A percentile compares a stretch with the other conserved stretches of the same genome.
These are phyloP conservation scores for Monilinia vaccinii-corymbosi DNA, from an alignment of 2,329 filamentous ascomycete genomes.

Conservation along the genomic window DNA sequence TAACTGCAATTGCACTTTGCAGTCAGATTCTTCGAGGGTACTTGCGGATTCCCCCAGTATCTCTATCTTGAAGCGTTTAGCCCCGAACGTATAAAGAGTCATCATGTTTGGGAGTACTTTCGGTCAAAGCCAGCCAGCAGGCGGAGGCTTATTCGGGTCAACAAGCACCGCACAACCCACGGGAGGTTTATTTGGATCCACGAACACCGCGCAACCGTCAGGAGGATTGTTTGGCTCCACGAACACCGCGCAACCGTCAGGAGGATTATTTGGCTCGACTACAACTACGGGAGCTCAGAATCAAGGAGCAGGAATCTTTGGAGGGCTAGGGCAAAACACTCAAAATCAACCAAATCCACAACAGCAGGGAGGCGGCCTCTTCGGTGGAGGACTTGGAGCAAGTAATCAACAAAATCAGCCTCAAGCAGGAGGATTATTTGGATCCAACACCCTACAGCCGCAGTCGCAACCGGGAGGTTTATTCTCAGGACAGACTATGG, in stretches of 20 bases:
- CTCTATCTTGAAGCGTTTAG: background rate
- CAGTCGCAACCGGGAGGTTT: slow-evolving; percentile 12
- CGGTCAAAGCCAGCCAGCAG: slow-evolving; percentile 19
- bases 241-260: slow-evolving; percentile 15
- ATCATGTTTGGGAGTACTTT: slow-evolving; percentile 22
- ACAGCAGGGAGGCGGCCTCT: slow-evolving; percentile 27
- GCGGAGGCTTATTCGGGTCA: slow-evolving; percentile 20
- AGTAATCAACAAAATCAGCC: slow-evolving; percentile 23
- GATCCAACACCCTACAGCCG: slow-evolving; percentile 6
- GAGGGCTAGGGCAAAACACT: slow-evolving; percentile 15
- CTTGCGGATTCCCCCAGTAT: background rate
- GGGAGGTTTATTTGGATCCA: slow-evolving; percentile 32
- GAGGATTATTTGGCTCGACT: slow-evolving; percentile 32
- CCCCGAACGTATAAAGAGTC: background rate
- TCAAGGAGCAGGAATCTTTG: slow-evolving; percentile 14
- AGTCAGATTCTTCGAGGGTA: background rate
- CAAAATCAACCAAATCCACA: slow-evolving; percentile 21
- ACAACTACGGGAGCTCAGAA: slow-evolving; percentile 29
- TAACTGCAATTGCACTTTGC: slow-evolving; percentile 1
- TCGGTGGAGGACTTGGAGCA: slow-evolving; percentile 19
- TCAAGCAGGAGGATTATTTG: slow-evolving; percentile 14
- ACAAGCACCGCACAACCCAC: slow-evolving; percentile 15
- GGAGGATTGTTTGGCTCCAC: slow-evolving; percentile 32
- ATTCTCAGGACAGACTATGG: slow-evolving; percentile 13
- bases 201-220: slow-evolving; percentile 15